phyloP scores from a whole-genome alignment of 202 grass and related monocot species.

The Sporobolus alterniflorus region DNA sequence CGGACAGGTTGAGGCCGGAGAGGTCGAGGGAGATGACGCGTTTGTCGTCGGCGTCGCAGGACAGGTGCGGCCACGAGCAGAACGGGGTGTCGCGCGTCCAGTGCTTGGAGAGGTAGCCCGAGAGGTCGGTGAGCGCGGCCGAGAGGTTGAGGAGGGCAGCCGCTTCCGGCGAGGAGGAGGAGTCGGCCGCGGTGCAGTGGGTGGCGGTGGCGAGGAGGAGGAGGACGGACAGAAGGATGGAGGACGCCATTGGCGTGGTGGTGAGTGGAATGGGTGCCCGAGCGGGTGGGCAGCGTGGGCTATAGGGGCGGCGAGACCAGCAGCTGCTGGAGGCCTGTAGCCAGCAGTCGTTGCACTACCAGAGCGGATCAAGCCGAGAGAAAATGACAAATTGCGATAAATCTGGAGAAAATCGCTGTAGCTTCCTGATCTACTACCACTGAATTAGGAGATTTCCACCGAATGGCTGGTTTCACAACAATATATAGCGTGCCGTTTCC shows the following conservation, averaged over 20 bases:
- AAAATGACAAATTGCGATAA: neutral
- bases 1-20: conserved; percentile 81
- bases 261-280: conserved; percentile 12
- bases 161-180: conserved; percentile 21
- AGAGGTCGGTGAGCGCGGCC: conserved; percentile 36
- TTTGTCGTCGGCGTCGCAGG: conserved; percentile 41
- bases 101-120: conserved; percentile 52
- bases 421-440: neutral
- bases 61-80: conserved; percentile 63
- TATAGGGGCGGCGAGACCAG: conserved; percentile 24
- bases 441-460: neutral
- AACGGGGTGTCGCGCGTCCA: conserved; percentile 61
- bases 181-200: neutral
- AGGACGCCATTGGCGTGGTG: conserved; percentile 17
- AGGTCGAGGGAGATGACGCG: conserved; percentile 67
- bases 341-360: neutral
- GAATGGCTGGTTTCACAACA: neutral
- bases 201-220: conserved; percentile 6
- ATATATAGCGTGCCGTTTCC: too few species aligned
- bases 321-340: neutral
- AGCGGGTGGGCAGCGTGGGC: conserved; percentile 23
- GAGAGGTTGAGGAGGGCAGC: conserved; percentile 62
- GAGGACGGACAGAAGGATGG: conserved; percentile 36
- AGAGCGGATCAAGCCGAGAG: neutral
- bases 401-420: neutral